phyloP scores from a whole-genome alignment of 2,329 filamentous ascomycete species.

The Colletotrichum tanaceti region DNA sequence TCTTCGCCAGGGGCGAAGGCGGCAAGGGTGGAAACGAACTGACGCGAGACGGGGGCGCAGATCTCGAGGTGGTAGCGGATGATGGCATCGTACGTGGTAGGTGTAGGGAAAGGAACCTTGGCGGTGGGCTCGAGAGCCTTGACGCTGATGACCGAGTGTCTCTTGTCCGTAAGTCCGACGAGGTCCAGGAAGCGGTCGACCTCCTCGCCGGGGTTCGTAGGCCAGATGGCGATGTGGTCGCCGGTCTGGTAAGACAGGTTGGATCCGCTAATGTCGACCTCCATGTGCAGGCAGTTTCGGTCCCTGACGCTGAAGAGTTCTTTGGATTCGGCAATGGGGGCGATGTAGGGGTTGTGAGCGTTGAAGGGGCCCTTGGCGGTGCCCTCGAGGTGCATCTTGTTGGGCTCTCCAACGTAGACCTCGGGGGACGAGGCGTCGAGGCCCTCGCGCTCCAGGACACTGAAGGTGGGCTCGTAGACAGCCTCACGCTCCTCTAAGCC shows the following conservation, averaged over 20 bases:
- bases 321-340: slow-evolving; percentile 88
- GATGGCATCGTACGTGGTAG: slow-evolving; percentile 95
- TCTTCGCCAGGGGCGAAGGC: slow-evolving; percentile 89
- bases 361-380: slow-evolving; percentile 89
- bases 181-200: slow-evolving; percentile 89
- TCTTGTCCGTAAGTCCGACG: slow-evolving; percentile 80
- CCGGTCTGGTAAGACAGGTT: slow-evolving; percentile 95
- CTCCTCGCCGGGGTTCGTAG: slow-evolving; percentile 91
- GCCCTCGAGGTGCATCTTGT: slow-evolving; percentile 93
- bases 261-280: slow-evolving; percentile 89
- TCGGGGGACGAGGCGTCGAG: slow-evolving; percentile 79
- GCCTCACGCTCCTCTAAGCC: slow-evolving; percentile 93
- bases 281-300: slow-evolving; percentile 95
- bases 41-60: slow-evolving; percentile 92
- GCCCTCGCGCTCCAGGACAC: slow-evolving; percentile 79
- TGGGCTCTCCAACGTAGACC: slow-evolving; percentile 96
- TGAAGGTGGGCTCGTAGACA: slow-evolving; percentile 93
- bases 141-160: slow-evolving; percentile 84
- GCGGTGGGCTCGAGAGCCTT: slow-evolving; percentile 94
- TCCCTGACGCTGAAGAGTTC: slow-evolving; percentile 92
- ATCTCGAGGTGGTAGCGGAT: slow-evolving; percentile 97
- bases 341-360: slow-evolving; percentile 96
- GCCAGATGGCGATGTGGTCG: slow-evolving; percentile 98
- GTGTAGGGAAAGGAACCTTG: slow-evolving; percentile 97
- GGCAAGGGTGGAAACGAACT: slow-evolving; percentile 88